phyloP scores from a whole-genome alignment of 2,329 filamentous ascomycete species.

The Nemania abortiva region DNA sequence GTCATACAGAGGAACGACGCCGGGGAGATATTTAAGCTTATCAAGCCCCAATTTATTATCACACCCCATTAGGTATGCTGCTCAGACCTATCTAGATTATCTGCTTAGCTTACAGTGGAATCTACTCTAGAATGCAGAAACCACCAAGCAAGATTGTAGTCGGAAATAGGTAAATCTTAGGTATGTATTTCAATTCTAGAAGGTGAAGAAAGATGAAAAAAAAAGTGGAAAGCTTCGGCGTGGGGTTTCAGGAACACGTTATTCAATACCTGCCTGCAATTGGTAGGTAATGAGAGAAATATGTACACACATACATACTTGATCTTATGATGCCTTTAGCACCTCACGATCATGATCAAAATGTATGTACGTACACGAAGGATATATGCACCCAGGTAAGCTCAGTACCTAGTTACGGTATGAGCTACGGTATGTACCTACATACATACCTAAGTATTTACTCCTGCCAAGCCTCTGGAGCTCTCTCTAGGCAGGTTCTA shows the following conservation, averaged over 20 bases:
- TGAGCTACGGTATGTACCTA: not conserved
- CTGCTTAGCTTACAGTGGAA: not conserved
- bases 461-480: constrained; percentile 27
- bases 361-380: too few species aligned
- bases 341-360: not conserved
- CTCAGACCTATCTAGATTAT: not conserved
- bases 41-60: constrained; percentile 19
- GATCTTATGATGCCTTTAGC: constrained; percentile 4
- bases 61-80: not conserved
- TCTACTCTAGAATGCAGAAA: too few species aligned
- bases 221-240: not conserved
- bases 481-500: not conserved
- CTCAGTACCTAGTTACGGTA: not conserved
- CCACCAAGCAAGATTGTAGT: not conserved
- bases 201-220: not conserved
- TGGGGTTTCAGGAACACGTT: constrained; percentile 24
- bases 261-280: constrained; percentile 16
- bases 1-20: not conserved
- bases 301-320: not conserved
- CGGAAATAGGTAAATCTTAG: not conserved
- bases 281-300: constrained; percentile 5
- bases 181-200: not conserved
- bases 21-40: constrained; percentile 31
- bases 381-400: too few species aligned
- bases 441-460: not conserved